Conservation (phyloP, 345 rosid species). For the Eucalyptus pauciflora region DNA sequence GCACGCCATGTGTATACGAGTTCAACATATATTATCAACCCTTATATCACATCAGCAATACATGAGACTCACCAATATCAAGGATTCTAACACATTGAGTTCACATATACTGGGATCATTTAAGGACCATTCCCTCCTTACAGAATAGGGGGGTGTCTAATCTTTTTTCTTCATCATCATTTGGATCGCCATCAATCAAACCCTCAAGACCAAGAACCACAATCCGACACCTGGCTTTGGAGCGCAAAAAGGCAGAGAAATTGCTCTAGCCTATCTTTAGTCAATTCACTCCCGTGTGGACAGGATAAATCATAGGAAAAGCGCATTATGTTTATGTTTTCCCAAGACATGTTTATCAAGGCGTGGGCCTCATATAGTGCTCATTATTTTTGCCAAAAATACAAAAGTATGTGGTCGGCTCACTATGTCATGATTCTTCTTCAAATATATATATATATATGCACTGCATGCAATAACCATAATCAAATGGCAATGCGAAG, state of each 20-base stretch:
- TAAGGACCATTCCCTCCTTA: not conserved
- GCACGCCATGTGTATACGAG: not conserved
- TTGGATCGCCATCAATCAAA: not conserved
- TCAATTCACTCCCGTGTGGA: not conserved
- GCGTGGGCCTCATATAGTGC: not conserved
- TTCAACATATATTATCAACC: not conserved
- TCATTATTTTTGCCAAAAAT: not conserved
- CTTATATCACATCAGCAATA: not conserved
- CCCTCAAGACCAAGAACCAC: not conserved
- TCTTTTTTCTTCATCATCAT: not conserved
- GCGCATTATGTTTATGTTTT: not conserved
- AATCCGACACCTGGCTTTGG: not conserved
- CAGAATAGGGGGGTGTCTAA: not conserved
- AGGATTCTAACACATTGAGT: not conserved
- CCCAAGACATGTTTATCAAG: not conserved
- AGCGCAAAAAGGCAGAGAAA: not conserved
- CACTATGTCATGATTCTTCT: not conserved
- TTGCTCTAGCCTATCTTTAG: not conserved
- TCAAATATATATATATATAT: too few relatives aligned
- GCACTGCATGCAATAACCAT: not conserved
- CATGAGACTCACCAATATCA: not conserved
- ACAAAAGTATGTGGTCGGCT: not conserved
- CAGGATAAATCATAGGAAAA: not conserved
- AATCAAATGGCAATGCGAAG: not conserved
- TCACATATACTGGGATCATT: not conserved